phyloP scores from a whole-genome alignment of 306 rosid genomes.

The Citrullus mucosospermus region DNA sequence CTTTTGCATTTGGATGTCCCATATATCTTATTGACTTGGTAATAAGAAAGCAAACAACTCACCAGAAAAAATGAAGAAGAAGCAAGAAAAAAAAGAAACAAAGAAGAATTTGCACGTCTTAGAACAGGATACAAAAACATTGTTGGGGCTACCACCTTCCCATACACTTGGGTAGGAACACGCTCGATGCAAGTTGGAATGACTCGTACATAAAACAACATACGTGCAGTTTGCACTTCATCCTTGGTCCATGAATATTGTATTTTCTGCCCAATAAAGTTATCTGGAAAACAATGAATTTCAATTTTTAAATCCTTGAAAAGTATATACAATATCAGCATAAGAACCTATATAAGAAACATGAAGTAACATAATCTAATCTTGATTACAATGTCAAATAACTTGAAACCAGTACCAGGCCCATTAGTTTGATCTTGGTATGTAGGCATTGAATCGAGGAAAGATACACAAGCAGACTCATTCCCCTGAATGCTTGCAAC shows the following conservation, averaged over 20 bases:
- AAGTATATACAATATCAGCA: neutral
- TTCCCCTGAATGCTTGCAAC: slow-evolving; percentile 66
- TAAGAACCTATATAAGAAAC: too few relatives aligned
- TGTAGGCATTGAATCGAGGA: slow-evolving; percentile 63
- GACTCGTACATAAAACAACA: slow-evolving; percentile 70
- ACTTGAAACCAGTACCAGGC: slow-evolving; percentile 37
- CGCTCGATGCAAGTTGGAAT: slow-evolving; percentile 65
- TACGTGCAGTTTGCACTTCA: slow-evolving; percentile 80
- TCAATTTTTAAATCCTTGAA: neutral
- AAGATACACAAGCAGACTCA: slow-evolving; percentile 49
- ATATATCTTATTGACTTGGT: slow-evolving; percentile 48
- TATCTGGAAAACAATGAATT: slow-evolving; percentile 19
- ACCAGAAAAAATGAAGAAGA: neutral
- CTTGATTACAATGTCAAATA: neutral
- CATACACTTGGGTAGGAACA: slow-evolving; percentile 49
- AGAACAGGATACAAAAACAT: slow-evolving; percentile 86
- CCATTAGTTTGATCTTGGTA: slow-evolving; percentile 56
- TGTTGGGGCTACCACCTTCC: slow-evolving; percentile 47
- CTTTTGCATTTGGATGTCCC: slow-evolving; percentile 81
- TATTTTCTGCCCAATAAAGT: slow-evolving; percentile 22
- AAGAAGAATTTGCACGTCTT: slow-evolving; percentile 2
- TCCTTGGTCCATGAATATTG: slow-evolving; percentile 62
- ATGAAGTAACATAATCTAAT: neutral
- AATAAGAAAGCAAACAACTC: slow-evolving; percentile 25
- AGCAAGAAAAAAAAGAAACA: neutral